Evolutionary conservation across 768 basidiomycete species (phyloP).

Genomic region (Holtermannia corniformis): DNA sequence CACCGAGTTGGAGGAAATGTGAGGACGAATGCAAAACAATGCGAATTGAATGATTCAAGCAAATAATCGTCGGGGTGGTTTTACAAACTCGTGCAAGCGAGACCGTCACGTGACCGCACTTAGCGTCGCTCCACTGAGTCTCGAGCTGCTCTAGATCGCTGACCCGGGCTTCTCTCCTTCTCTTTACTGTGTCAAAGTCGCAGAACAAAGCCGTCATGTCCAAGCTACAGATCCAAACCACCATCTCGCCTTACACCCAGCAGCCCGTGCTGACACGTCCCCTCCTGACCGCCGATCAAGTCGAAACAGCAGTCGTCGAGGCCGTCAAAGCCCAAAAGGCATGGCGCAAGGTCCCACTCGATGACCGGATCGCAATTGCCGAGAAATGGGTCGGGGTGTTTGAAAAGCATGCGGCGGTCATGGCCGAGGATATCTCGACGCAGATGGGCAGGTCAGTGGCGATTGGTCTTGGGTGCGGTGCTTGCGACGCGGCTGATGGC

Average conservation of each 20-base stretch:
- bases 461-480: too few species aligned
- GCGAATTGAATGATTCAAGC: background rate
- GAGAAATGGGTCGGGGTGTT: conserved; percentile 63
- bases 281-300: conserved; percentile 54
- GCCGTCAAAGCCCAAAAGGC: conserved; percentile 60
- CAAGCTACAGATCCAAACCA: conserved; percentile 58
- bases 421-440: conserved; percentile 64
- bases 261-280: conserved; percentile 56
- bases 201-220: too few species aligned
- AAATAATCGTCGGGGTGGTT: too few species aligned
- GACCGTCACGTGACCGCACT: too few species aligned
- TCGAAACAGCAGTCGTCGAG: conserved; percentile 53
- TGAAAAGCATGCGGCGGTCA: conserved; percentile 50
- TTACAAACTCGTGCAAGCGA: too few species aligned
- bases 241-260: conserved; percentile 73
- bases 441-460: conserved; percentile 87
- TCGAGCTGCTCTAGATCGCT: too few species aligned
- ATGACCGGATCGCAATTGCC: conserved; percentile 61
- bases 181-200: background rate
- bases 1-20: conserved; percentile 7
- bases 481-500: conserved; percentile 1
- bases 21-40: conserved; percentile 9
- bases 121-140: too few species aligned
- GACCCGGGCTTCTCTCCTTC: too few species aligned
- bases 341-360: conserved; percentile 57